Base-by-base conservation (phyloP, 2,329 filamentous ascomycete genomes). In the Phaeoacremonium minimum region DNA sequence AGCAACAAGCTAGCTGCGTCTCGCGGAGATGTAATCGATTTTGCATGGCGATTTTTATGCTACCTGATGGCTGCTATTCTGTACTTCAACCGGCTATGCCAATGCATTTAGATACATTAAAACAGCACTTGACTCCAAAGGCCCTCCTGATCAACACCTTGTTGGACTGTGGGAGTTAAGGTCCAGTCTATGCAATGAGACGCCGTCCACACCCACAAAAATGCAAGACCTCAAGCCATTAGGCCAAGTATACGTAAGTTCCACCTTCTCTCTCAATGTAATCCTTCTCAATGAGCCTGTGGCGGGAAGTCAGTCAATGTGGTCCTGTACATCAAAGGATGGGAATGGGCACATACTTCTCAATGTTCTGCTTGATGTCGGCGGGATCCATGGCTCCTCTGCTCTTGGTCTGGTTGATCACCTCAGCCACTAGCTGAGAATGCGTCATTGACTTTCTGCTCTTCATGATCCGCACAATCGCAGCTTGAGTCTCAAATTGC, bases 391-490 rank as follows among this genome's bases (percentile, higher is more conserved):
- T 71, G 14, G 87, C 87, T 12, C 93, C 94, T 37, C 93, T 75
- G 47, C 77, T 87, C 68, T 83, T 87, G 2, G 91, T 98, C 55
- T 91, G 81, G 50, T 83, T 86, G 55, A 98, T 96, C 14, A 95
- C 89, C 66, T 97, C 90, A 4, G 85, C 82, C 15, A 97, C 85
- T 17, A 98, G 67, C 57, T 95, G 85, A n/a, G 79, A 72, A 56
- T 97, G 91, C 5, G 77, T 80, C 63, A 97, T 90, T 7, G 66
- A 77, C 76, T 96, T 96, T 46, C 88, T 75, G 46, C 83, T 85
- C 78, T 98, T 98, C 86, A 98, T 90, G 54, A 98, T 95, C 14
- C 93, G 73, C 43, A 98, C 93, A 55, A 98, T 94, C 1, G 93
- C 91, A 1, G 93, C 93, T 61, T 98, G 93, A 0, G 90, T 96